Base-by-base conservation (phyloP, 2,329 filamentous ascomycete genomes). In the Colletotrichum tropicale region DNA sequence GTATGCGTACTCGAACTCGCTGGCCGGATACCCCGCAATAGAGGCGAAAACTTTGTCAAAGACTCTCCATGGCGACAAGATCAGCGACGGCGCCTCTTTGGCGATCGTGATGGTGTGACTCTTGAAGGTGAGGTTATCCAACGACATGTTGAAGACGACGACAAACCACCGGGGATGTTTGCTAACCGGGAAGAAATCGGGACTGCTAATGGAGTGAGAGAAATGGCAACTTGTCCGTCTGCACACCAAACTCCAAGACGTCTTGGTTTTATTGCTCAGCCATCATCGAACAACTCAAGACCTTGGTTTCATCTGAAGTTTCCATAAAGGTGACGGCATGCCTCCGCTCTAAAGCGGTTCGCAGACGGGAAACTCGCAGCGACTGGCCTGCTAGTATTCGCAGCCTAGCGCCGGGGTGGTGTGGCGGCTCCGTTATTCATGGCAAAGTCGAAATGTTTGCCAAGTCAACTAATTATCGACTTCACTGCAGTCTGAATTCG, bases 1-100 rank as follows among this genome's bases (percentile, higher is more conserved):
- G 43, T 91, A 88, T 66, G 91, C 88, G 85, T 98, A 98, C 75
- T 89, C 87, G 86, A 98, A 98, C 76, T 96, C 91, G 77, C 94
- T 91, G 66, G 95, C 93, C 77, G 93, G 91, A 86, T 95, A 96
- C 80, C 95, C 95, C 76, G 89, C 89, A 76, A 94, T 87, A 55
- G 87, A 83, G 83, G 93, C 92, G 84, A 93, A 97, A 77, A 88
- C 91, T 86, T 94, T 93, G 86, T 92, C 93, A 89, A 98, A 98
- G 85, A 95, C 91, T 77, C 94, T 61, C 74, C 74, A 76, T 55
- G 74, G 94, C 94, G 95, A 98, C 85, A 68, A 96, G 85, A 76
- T 92, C 87, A 78, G 97, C 87, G 82, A 34, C 8, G 69, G 26
- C 13, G 56, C 26, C 7, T 60, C 26, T 58, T 66, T 75, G 8